Conservation (phyloP, 2,329 filamentous ascomycete species). For the Calonectria naviculata region DNA sequence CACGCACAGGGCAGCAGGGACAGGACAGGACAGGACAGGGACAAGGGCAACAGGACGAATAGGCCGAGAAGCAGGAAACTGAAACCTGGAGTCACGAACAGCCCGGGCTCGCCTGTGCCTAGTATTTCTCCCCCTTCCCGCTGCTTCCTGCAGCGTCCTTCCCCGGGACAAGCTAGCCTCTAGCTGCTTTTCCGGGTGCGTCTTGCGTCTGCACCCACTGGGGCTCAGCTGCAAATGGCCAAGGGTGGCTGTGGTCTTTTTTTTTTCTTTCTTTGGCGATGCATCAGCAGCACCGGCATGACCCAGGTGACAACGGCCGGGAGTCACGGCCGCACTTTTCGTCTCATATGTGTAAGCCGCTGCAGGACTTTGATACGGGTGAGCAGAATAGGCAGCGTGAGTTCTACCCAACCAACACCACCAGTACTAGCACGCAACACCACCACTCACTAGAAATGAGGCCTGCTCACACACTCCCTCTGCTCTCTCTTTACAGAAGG, state of each 20-base stretch:
- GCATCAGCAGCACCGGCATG: neutral
- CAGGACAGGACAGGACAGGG: neutral
- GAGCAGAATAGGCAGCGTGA: no score
- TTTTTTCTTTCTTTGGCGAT: neutral
- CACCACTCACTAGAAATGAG: neutral
- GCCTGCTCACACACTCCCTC: neutral
- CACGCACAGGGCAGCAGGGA: neutral
- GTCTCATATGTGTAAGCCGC: neutral
- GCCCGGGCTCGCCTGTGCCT: neutral
- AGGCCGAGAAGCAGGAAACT: neutral
- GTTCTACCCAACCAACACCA: neutral
- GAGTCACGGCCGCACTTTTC: neutral
- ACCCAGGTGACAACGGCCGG: neutral
- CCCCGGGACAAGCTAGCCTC: neutral
- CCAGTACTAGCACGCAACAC: neutral
- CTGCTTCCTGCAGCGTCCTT: neutral
- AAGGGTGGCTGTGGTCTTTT: slow-evolving; percentile 2
- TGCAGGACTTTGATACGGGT: no score
- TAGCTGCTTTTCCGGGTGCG: neutral
- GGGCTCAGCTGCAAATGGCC: slow-evolving; percentile 1
- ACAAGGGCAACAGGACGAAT: neutral
- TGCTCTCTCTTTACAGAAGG: neutral
- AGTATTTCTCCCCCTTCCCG: neutral
- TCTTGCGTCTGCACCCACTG: slow-evolving; percentile 4
- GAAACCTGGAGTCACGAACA: neutral